Conservation (phyloP, 148 eudicot genomes). For the Amaranthus hypochondriacus region DNA sequence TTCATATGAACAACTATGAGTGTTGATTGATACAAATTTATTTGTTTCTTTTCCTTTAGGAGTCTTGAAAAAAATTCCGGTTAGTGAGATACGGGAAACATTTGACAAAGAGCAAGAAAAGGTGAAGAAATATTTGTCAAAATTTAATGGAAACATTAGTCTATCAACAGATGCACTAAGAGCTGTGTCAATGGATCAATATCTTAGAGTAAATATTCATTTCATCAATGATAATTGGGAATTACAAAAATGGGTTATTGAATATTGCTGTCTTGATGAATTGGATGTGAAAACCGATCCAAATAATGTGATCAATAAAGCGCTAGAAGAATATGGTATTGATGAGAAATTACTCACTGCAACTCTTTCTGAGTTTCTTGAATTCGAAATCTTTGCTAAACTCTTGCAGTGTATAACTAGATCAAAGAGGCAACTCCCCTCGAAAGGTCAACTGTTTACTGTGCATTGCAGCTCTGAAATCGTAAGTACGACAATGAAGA, state of each 20-base stretch:
- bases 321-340: constrained; percentile 8
- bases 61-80: no score
- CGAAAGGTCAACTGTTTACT: constrained; percentile 27
- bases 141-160: constrained; percentile 17
- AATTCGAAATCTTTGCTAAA: no score
- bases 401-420: no score
- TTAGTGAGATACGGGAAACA: no score
- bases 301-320: no score
- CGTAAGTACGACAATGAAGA: constrained; percentile 12
- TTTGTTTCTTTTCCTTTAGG: no score
- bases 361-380: neutral
- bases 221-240: constrained; percentile 28
- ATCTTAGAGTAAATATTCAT: constrained; percentile 14
- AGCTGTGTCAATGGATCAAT: neutral
- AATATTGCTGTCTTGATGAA: neutral
- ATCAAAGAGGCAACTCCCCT: neutral
- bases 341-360: constrained; percentile 12
- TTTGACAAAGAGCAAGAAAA: no score
- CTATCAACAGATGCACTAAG: constrained; percentile 6
- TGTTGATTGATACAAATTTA: no score
- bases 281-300: no score
- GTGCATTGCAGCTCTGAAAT: constrained; percentile 18
- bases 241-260: constrained; percentile 15
- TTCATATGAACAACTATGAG: no score
- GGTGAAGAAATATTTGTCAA: constrained; percentile 4